Evolutionary conservation across 169 alveolate species (phyloP).

Genomic region (Plasmodium vivax): DNA sequence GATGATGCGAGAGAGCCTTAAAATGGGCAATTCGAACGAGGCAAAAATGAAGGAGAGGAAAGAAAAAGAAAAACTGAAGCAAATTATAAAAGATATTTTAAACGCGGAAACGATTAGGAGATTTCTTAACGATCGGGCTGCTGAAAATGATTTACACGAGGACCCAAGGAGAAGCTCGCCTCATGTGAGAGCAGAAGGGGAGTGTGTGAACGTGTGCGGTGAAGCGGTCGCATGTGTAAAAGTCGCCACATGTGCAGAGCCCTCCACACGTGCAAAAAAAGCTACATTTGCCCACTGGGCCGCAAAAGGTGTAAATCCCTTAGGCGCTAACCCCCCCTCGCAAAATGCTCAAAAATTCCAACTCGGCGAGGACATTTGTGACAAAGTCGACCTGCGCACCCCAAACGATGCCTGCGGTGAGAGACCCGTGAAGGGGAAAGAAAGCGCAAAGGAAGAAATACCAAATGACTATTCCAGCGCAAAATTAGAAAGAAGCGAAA

Average conservation of each 20-base stretch:
- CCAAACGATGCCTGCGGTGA: neutral
- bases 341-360: neutral
- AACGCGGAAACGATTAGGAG: constrained; percentile 7
- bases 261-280: neutral
- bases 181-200: neutral
- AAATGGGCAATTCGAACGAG: neutral
- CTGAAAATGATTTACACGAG: neutral
- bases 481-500: constrained; percentile 15
- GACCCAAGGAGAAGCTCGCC: neutral
- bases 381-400: neutral
- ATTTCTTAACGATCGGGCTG: neutral
- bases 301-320: neutral
- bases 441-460: neutral
- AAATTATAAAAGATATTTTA: constrained; percentile 38
- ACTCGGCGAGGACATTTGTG: neutral
- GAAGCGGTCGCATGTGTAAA: neutral
- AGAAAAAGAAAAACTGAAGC: constrained; percentile 6
- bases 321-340: neutral
- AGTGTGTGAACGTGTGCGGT: neutral
- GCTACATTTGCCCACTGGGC: neutral
- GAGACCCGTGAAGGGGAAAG: neutral
- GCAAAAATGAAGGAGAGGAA: neutral
- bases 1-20: neutral
- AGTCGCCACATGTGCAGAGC: neutral
- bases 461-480: neutral